These are phyloP conservation scores for Curvularia verruculosa DNA, from an alignment of 2,329 filamentous ascomycete genomes.

Conservation along the genomic window DNA sequence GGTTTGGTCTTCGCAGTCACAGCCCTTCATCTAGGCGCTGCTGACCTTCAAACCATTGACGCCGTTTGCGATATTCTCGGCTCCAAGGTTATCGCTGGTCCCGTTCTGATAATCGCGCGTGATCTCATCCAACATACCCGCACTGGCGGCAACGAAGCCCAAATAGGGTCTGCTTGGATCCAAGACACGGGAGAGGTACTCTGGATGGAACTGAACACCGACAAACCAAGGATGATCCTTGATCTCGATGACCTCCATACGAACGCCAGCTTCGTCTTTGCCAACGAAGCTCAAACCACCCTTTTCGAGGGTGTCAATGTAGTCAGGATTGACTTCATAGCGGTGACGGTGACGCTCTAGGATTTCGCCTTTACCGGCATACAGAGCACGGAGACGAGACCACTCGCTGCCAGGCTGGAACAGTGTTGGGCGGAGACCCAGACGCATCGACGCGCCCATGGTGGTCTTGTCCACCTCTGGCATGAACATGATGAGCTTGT, in stretches of 20 bases:
- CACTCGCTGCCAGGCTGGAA: constrained; percentile 80
- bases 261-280: constrained; percentile 76
- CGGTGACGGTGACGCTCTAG: constrained; percentile 83
- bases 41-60: constrained; percentile 30
- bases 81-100: constrained; percentile 14
- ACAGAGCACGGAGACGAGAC: constrained; percentile 77
- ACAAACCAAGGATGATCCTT: constrained; percentile 86
- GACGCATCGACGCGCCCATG: constrained; percentile 85
- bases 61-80: constrained; percentile 34
- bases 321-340: constrained; percentile 87
- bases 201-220: constrained; percentile 86
- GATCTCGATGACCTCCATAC: constrained; percentile 84
- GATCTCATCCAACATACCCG: constrained; percentile 66
- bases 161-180: constrained; percentile 77
- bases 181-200: constrained; percentile 79
- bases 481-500: constrained; percentile 87
- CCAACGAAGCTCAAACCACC: constrained; percentile 77
- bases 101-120: constrained; percentile 40
- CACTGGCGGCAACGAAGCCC: constrained; percentile 81
- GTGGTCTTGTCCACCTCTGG: constrained; percentile 80
- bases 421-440: constrained; percentile 74
- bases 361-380: constrained; percentile 61
- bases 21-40: constrained; percentile 16
- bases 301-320: constrained; percentile 70
- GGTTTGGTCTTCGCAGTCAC: background rate